A percentile compares a stretch with the other conserved stretches of the same genome.
phyloP scores from a whole-genome alignment of 495 filamentous ascomycete species.

The Aspergillus panamensis region DNA sequence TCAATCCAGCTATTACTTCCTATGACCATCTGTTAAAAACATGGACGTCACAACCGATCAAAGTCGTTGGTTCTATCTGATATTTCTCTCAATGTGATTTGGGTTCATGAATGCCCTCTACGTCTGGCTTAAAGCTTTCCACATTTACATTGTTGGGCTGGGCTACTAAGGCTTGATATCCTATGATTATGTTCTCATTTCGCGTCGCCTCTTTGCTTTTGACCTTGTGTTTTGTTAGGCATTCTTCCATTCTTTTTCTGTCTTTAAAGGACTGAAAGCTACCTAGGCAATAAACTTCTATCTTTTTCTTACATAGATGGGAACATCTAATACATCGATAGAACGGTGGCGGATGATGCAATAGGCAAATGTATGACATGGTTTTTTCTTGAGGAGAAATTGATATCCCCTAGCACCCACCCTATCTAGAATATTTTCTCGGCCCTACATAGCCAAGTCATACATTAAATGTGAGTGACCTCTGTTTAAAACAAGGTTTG shows the following conservation, averaged over 20 bases:
- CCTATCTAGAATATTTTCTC: no score
- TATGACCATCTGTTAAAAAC: conserved; percentile 3
- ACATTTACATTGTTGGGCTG: conserved; percentile 10
- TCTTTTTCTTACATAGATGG: conserved; percentile 22
- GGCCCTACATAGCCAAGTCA: no score
- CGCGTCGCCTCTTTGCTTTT: conserved; percentile 9
- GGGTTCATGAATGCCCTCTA: conserved; percentile 12
- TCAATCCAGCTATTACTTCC: background rate
- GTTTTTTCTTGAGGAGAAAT: no score
- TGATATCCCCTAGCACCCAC: no score
- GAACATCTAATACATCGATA: background rate
- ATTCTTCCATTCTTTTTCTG: background rate
- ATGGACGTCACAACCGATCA: background rate
- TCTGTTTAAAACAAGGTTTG: no score
- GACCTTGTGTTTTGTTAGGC: conserved; percentile 5
- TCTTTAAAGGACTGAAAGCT: background rate
- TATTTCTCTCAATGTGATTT: conserved; percentile 18
- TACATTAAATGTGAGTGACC: no score
- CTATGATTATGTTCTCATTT: conserved; percentile 17
- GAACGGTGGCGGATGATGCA: no score
- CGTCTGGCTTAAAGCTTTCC: conserved; percentile 12
- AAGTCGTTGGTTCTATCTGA: conserved; percentile 15
- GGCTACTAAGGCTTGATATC: conserved; percentile 7
- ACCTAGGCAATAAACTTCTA: background rate
- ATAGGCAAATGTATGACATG: no score